Evolutionary conservation across 2,329 filamentous ascomycete species (phyloP).

Genomic region (Sphaceloma murrayae): DNA sequence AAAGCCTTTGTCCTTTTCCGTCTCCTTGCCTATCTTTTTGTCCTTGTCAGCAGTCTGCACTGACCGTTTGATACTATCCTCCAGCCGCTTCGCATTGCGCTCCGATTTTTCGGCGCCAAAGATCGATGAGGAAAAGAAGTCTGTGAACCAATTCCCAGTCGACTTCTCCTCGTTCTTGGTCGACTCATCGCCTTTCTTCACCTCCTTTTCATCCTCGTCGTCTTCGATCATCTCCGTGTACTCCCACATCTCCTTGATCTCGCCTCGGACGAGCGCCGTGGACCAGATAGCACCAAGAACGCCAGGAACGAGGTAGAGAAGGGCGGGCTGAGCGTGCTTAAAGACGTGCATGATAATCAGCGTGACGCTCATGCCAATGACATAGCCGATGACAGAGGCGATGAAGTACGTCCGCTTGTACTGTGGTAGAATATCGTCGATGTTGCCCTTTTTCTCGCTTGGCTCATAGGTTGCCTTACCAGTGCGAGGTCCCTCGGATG

Average conservation of each 20-base stretch:
- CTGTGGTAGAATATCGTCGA: slow-evolving; percentile 23
- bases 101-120: slow-evolving; percentile 26
- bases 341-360: slow-evolving; percentile 67
- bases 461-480: not conserved
- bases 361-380: slow-evolving; percentile 66
- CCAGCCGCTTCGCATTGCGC: slow-evolving; percentile 21
- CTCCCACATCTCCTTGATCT: slow-evolving; percentile 65
- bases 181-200: slow-evolving; percentile 18
- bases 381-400: slow-evolving; percentile 66
- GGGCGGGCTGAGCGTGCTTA: slow-evolving; percentile 75
- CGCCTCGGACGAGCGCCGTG: slow-evolving; percentile 61
- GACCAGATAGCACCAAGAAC: slow-evolving; percentile 67
- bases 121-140: slow-evolving; percentile 21
- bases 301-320: slow-evolving; percentile 84
- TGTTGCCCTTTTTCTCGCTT: not conserved
- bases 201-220: slow-evolving; percentile 21
- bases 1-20: slow-evolving; percentile 16
- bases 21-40: slow-evolving; percentile 5
- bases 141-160: slow-evolving; percentile 16
- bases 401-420: slow-evolving; percentile 85
- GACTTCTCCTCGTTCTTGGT: slow-evolving; percentile 19
- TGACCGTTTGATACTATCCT: slow-evolving; percentile 17
- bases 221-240: slow-evolving; percentile 59
- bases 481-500: not conserved
- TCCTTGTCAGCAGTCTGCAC: slow-evolving; percentile 12